Evolutionary conservation across 768 basidiomycete genomes (phyloP).

Genomic region (Asterophora parasitica): DNA sequence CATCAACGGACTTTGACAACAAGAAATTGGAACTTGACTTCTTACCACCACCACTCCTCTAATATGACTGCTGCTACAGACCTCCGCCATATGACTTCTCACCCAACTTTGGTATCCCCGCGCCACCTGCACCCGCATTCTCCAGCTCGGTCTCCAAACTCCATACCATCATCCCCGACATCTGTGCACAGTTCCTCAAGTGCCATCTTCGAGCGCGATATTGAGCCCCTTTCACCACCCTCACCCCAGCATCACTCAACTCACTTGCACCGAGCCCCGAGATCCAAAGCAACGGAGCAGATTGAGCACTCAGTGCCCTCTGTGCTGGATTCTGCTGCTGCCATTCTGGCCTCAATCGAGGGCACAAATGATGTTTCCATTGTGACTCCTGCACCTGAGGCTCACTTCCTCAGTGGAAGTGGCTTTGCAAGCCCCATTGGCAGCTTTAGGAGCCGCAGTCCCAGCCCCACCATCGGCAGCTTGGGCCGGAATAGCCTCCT

Average conservation of each 20-base stretch:
- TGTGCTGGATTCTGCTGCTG: constrained; percentile 79
- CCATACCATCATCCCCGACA: constrained; percentile 76
- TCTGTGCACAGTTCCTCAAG: constrained; percentile 81
- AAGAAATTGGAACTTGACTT: background rate
- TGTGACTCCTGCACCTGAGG: constrained; percentile 42
- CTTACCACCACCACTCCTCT: background rate
- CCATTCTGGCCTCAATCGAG: constrained; percentile 50
- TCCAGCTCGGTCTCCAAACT: constrained; percentile 53
- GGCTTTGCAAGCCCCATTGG: constrained; percentile 68
- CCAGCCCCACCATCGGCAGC: constrained; percentile 48
- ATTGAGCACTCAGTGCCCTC: constrained; percentile 80
- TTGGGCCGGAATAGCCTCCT: constrained; percentile 39
- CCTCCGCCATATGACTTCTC: constrained; percentile 54
- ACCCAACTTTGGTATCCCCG: constrained; percentile 37
- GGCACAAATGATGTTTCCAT: constrained; percentile 54
- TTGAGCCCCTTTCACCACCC: constrained; percentile 56
- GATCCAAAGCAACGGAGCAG: constrained; percentile 67
- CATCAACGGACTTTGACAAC: background rate
- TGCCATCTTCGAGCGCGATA: constrained; percentile 90
- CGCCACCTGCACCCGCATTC: constrained; percentile 33
- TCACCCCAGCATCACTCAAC: constrained; percentile 24
- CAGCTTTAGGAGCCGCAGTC: constrained; percentile 62
- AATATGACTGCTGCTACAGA: constrained; percentile 23
- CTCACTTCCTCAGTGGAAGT: constrained; percentile 29
- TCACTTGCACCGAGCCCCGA: constrained; percentile 57